Conservation (phyloP, 345 rosid species). For the Isatis tinctoria region DNA sequence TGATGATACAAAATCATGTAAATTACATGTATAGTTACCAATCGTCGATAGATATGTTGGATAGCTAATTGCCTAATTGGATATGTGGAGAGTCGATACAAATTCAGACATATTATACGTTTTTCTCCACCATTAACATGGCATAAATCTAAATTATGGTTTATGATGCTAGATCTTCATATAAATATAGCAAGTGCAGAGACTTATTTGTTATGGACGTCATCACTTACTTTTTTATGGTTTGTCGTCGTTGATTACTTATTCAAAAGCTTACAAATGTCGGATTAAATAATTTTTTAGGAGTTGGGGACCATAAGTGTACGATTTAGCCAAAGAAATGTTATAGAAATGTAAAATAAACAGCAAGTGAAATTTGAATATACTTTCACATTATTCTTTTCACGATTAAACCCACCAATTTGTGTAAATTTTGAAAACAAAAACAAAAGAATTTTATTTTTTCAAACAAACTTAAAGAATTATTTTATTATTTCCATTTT, state of each 20-base stretch:
- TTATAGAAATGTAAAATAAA: conserved; percentile 1
- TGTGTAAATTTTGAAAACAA: neutral
- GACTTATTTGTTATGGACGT: neutral
- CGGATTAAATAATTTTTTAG: neutral
- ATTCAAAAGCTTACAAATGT: conserved; percentile 16
- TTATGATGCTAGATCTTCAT: neutral
- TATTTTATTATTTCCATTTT: neutral
- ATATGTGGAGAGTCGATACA: neutral
- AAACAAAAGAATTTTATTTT: neutral
- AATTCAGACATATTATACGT: neutral
- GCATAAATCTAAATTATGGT: neutral
- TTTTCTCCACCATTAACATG: neutral
- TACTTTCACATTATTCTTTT: conserved; percentile 2
- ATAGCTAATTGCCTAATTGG: neutral
- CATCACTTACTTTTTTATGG: neutral
- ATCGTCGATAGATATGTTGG: neutral
- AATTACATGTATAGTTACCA: neutral
- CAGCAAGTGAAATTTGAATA: neutral
- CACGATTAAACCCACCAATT: neutral
- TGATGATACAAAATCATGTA: neutral
- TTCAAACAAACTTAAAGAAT: neutral
- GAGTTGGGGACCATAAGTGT: conserved; percentile 29
- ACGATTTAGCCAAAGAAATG: conserved; percentile 5
- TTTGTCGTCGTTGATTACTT: neutral
- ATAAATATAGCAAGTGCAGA: neutral